phyloP scores from a whole-genome alignment of 768 basidiomycete genomes.

The Serendipita sp. region DNA sequence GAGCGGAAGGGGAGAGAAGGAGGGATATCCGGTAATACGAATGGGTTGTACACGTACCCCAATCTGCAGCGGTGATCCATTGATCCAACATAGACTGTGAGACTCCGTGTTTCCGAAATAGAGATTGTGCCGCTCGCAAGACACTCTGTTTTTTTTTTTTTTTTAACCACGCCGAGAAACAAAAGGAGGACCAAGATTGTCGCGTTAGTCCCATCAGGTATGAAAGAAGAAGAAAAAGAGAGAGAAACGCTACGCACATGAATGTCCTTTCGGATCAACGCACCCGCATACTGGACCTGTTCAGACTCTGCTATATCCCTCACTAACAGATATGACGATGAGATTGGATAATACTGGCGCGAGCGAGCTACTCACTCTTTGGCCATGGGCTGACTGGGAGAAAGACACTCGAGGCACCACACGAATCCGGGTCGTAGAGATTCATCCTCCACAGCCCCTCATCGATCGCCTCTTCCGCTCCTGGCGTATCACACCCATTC shows the following conservation, averaged over 20 bases:
- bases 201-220: no score
- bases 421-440: neutral
- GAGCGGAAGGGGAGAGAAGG: no score
- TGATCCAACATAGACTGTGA: neutral
- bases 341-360: neutral
- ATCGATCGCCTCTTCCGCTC: neutral
- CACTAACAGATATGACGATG: neutral
- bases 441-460: slow-evolving; percentile 4
- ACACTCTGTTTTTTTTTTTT: neutral
- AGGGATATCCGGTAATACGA: no score
- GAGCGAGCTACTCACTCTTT: neutral
- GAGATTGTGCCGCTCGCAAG: neutral
- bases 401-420: neutral
- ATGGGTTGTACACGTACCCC: neutral
- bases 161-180: neutral
- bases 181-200: no score
- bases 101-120: neutral
- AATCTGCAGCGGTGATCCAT: neutral
- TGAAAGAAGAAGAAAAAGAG: no score
- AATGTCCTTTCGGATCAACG: neutral
- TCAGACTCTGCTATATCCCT: neutral
- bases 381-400: neutral
- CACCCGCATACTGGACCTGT: neutral
- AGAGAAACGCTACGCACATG: neutral
- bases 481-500: neutral